Evolutionary conservation across 2,329 filamentous ascomycete genomes (phyloP).

Genomic region (Aspergillus japonicus): DNA sequence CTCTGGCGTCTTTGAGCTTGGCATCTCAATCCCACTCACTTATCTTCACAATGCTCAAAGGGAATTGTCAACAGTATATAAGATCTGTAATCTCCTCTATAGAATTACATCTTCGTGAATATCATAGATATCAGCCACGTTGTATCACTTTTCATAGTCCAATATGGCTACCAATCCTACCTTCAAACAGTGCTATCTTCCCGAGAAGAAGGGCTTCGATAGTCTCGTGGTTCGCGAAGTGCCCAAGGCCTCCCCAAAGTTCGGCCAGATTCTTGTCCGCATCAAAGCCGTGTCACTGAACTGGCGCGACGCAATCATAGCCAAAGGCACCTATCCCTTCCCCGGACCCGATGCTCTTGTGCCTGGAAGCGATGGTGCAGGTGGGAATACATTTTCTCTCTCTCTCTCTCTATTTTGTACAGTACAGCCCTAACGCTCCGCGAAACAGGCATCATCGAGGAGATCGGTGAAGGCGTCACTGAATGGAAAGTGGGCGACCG

Average conservation of each 20-base stretch:
- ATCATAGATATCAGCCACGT: too few species aligned
- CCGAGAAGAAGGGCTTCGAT: not conserved
- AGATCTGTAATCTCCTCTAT: too few species aligned
- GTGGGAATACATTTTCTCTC: not conserved
- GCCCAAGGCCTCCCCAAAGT: not conserved
- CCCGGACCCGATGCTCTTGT: constrained; percentile 5
- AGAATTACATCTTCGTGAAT: too few species aligned
- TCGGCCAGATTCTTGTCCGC: constrained; percentile 4
- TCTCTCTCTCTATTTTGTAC: too few species aligned
- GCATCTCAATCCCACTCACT: too few species aligned
- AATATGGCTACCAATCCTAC: not conserved
- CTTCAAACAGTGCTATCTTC: constrained; percentile 5
- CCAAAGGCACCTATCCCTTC: constrained; percentile 4
- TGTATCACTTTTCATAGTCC: too few species aligned
- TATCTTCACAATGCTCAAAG: too few species aligned
- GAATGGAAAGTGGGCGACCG: constrained; percentile 6
- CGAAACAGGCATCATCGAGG: not conserved
- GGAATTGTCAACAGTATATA: too few species aligned
- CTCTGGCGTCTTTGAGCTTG: too few species aligned
- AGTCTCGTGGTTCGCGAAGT: not conserved
- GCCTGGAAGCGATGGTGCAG: constrained; percentile 6
- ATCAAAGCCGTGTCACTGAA: constrained; percentile 10
- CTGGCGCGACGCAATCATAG: constrained; percentile 6
- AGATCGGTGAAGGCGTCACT: not conserved
- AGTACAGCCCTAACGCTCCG: not conserved